Conservation (phyloP, 495 filamentous ascomycete species). For the Talaromyces trachyspermus region DNA sequence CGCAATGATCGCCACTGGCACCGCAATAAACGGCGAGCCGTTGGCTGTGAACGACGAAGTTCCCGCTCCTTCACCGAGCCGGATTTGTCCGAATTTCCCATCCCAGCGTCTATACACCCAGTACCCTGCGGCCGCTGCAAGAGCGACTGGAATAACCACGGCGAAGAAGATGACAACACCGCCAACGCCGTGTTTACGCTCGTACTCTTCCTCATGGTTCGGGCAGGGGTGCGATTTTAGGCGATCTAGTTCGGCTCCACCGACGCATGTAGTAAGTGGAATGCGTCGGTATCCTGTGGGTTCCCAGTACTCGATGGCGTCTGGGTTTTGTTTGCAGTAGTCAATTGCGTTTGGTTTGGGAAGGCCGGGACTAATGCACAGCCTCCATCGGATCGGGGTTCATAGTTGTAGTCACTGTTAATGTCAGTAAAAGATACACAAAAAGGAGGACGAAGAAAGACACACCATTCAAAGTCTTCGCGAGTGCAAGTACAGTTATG, state of each 20-base stretch:
- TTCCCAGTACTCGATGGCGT: slow-evolving; percentile 64
- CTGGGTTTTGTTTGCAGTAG: slow-evolving; percentile 59
- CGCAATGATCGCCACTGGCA: slow-evolving; percentile 71
- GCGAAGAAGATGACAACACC: slow-evolving; percentile 81
- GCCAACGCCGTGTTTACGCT: slow-evolving; percentile 61
- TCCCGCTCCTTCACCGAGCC: slow-evolving; percentile 54
- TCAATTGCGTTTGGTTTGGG: slow-evolving; percentile 55
- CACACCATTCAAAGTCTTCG: slow-evolving; percentile 91
- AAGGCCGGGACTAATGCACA: slow-evolving; percentile 71
- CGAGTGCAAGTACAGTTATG: slow-evolving; percentile 75
- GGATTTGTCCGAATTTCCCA: slow-evolving; percentile 83
- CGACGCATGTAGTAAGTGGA: slow-evolving; percentile 76
- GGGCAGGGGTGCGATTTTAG: slow-evolving; percentile 54
- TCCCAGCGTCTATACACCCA: slow-evolving; percentile 82
- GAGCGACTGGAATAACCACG: slow-evolving; percentile 61
- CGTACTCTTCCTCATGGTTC: slow-evolving; percentile 68
- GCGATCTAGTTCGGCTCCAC: slow-evolving; percentile 65
- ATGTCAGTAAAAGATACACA: slow-evolving; percentile 13
- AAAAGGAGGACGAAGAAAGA: slow-evolving; percentile 3
- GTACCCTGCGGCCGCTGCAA: slow-evolving; percentile 68
- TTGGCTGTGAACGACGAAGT: slow-evolving; percentile 45
- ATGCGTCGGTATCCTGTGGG: slow-evolving; percentile 87
- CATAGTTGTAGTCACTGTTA: slow-evolving; percentile 85
- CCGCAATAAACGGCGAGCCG: slow-evolving; percentile 64
- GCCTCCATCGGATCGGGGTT: slow-evolving; percentile 63